These are phyloP conservation scores for Populus tremula DNA, from an alignment of 345 rosid genomes.

Conservation along the genomic window DNA sequence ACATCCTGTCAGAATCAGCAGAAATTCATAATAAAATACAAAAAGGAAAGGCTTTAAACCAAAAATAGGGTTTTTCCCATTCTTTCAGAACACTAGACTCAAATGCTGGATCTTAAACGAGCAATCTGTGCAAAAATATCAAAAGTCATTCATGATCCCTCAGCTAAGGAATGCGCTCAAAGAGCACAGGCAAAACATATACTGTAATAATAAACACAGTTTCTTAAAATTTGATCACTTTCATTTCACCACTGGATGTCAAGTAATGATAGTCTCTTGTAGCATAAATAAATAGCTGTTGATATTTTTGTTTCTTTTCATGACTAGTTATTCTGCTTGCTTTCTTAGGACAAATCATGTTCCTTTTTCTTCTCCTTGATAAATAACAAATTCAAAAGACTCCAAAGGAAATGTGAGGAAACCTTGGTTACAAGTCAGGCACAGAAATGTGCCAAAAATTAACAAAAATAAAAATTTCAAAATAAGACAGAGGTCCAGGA, in stretches of 20 bases:
- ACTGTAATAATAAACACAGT: not conserved
- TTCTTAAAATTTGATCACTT: not conserved
- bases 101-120: not conserved
- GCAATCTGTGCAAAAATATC: not conserved
- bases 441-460: not conserved
- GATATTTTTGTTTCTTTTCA: not conserved
- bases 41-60: not conserved
- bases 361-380: not conserved
- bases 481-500: not conserved
- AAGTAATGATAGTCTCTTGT: not conserved
- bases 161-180: not conserved
- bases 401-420: not conserved
- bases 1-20: conserved; percentile 45
- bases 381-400: not conserved
- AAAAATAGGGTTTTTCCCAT: not conserved
- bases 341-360: not conserved
- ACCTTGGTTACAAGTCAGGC: not conserved
- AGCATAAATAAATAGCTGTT: conserved; percentile 1
- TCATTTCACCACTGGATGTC: not conserved
- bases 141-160: not conserved
- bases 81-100: not conserved
- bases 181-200: not conserved
- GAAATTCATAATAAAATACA: conserved; percentile 9
- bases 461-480: not conserved
- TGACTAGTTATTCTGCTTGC: not conserved